Evolutionary conservation across 2,329 filamentous ascomycete species (phyloP).

Genomic region (Colletotrichum plurivorum): DNA sequence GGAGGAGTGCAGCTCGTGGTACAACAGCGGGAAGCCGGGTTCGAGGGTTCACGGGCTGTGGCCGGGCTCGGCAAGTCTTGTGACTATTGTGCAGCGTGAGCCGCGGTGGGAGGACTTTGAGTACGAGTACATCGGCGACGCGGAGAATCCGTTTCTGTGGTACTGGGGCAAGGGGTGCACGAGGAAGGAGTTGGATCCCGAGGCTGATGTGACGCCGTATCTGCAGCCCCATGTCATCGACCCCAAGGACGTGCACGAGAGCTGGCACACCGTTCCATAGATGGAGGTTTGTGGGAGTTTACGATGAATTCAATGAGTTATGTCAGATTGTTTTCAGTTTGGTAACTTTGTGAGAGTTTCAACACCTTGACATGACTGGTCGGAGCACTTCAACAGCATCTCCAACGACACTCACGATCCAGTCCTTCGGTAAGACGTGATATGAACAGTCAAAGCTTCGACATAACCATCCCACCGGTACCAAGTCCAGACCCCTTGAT

Average conservation of each 20-base stretch:
- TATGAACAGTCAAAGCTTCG: background rate
- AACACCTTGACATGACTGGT: too few species aligned
- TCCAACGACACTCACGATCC: background rate
- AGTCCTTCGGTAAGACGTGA: background rate
- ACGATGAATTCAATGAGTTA: background rate
- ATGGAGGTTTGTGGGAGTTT: background rate
- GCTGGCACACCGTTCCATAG: conserved; percentile 71
- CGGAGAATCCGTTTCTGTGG: conserved; percentile 69
- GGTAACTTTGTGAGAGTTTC: too few species aligned
- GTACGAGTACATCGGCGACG: conserved; percentile 60
- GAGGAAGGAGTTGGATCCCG: conserved; percentile 66
- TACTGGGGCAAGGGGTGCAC: conserved; percentile 80
- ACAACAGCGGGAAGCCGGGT: conserved; percentile 75
- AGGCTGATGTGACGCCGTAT: conserved; percentile 75
- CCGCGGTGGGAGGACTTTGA: conserved; percentile 71
- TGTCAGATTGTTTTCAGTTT: background rate
- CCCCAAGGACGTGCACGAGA: conserved; percentile 75
- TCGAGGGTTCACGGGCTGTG: conserved; percentile 77
- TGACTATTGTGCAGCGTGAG: conserved; percentile 69
- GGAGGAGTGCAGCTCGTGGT: conserved; percentile 79
- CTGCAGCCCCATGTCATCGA: conserved; percentile 71
- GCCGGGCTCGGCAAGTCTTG: conserved; percentile 76
- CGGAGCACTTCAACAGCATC: too few species aligned
- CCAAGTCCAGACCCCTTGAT: background rate
- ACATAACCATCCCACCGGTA: background rate